phyloP scores from a whole-genome alignment of 1,284 basidiomycete species.

The Microbotryum violaceum region DNA sequence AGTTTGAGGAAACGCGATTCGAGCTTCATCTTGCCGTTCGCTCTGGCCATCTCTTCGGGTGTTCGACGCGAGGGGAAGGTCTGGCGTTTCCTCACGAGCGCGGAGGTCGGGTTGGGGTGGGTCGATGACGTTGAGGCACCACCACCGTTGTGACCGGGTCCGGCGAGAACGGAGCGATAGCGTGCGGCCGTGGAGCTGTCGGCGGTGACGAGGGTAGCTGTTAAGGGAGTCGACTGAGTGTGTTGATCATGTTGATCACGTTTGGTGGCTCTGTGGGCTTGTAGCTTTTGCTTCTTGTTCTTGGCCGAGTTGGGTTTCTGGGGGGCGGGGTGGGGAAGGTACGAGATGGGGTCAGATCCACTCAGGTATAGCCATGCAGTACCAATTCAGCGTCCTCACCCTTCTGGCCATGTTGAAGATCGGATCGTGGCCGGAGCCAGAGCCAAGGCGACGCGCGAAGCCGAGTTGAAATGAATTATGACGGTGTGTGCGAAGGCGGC shows the following conservation, averaged over 20 bases:
- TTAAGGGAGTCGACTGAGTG: slow-evolving; percentile 36
- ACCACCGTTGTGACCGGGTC: no score
- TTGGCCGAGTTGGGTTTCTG: slow-evolving; percentile 26
- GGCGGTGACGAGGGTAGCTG: slow-evolving; percentile 10
- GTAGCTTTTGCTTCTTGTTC: slow-evolving; percentile 45
- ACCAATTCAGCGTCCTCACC: no score
- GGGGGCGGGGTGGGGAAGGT: background rate
- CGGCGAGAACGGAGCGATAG: background rate
- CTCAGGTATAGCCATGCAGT: no score
- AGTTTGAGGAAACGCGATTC: slow-evolving; percentile 28
- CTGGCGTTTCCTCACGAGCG: slow-evolving; percentile 1
- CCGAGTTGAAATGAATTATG: no score
- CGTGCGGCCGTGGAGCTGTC: slow-evolving; percentile 6
- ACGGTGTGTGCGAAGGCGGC: no score
- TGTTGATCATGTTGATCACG: slow-evolving; percentile 54
- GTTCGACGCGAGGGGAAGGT: slow-evolving; percentile 10
- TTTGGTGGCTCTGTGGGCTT: slow-evolving; percentile 70
- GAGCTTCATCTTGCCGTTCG: slow-evolving; percentile 22
- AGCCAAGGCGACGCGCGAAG: no score
- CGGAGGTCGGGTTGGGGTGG: background rate
- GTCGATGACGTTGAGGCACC: background rate
- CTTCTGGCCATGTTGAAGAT: no score
- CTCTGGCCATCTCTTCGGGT: slow-evolving; percentile 13
- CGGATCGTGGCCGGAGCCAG: no score
- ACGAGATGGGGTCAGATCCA: background rate